Percentiles rank a stretch among this genome's conserved stretches.
Conservation (phyloP, 345 rosid species). For the Draba incana region DNA sequence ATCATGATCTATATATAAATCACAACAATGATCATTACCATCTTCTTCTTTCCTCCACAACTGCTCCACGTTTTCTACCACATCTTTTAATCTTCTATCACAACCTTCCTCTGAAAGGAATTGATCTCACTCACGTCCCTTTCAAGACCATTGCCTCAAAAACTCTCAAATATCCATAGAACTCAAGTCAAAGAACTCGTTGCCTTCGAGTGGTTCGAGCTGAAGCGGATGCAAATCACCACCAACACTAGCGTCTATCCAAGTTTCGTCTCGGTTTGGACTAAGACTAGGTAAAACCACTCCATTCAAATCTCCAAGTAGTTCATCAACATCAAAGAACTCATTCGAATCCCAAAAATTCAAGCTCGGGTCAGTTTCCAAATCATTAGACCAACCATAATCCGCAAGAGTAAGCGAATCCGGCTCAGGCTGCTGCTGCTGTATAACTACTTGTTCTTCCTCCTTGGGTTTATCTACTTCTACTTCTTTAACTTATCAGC, state of each 20-base stretch:
- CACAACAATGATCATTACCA: too few relatives aligned
- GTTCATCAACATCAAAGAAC: conserved; percentile 60
- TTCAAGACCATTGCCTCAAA: not conserved
- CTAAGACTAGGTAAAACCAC: conserved; percentile 9
- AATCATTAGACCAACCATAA: conserved; percentile 31
- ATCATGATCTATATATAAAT: too few relatives aligned
- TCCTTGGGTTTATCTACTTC: not conserved
- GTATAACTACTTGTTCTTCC: conserved; percentile 33
- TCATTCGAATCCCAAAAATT: conserved; percentile 44
- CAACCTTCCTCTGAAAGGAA: too few relatives aligned
- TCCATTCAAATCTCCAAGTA: conserved; percentile 45
- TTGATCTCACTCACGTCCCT: too few relatives aligned
- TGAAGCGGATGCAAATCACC: conserved; percentile 29
- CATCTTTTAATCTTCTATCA: too few relatives aligned
- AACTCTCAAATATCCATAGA: conserved; percentile 30
- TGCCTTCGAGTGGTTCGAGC: conserved; percentile 35
- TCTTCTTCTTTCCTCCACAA: too few relatives aligned
- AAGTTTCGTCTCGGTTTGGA: conserved; percentile 5
- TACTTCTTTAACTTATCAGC: conserved; percentile 55
- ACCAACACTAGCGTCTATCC: not conserved
- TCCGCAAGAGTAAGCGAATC: conserved; percentile 33
- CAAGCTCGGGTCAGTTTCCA: not conserved
- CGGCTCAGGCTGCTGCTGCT: not conserved
- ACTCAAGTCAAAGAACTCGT: conserved; percentile 22
- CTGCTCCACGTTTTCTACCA: too few relatives aligned